These are phyloP conservation scores for Salvia hispanica DNA, from an alignment of 257 asterid genomes.

Conservation along the genomic window DNA sequence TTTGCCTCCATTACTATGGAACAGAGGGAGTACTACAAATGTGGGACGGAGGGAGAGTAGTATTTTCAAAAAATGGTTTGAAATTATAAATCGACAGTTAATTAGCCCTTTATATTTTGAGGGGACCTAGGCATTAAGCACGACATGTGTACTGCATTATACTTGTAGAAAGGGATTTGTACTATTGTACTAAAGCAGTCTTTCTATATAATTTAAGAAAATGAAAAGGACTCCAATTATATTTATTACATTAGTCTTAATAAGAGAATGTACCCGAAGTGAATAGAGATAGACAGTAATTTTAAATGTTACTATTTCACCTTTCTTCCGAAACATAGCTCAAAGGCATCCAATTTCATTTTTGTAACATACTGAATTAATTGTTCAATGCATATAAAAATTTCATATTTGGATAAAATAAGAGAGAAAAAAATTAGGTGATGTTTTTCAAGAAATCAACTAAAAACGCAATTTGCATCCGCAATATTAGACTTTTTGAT, in stretches of 20 bases:
- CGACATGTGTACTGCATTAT: too few species aligned
- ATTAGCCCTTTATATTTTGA: too few species aligned
- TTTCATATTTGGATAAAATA: neutral
- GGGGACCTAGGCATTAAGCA: too few species aligned
- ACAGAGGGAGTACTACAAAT: too few species aligned
- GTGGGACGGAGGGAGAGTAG: too few species aligned
- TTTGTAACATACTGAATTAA: too few species aligned
- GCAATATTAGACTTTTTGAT: neutral
- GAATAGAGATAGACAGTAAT: neutral
- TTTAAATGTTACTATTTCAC: too few species aligned
- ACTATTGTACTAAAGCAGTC: conserved; percentile 2
- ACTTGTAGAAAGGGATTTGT: neutral
- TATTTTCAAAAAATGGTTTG: too few species aligned
- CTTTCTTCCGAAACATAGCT: neutral
- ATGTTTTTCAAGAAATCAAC: neutral
- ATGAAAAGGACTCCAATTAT: neutral
- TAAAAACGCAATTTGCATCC: neutral
- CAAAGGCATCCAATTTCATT: neutral
- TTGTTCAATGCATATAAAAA: too few species aligned
- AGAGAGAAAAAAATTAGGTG: neutral
- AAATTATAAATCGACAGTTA: too few species aligned
- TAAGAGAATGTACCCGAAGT: neutral
- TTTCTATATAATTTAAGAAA: neutral
- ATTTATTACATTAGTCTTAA: neutral
- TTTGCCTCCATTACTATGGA: too few species aligned